Conservation (phyloP, 306 rosid species). For the Rubus parviflorus region DNA sequence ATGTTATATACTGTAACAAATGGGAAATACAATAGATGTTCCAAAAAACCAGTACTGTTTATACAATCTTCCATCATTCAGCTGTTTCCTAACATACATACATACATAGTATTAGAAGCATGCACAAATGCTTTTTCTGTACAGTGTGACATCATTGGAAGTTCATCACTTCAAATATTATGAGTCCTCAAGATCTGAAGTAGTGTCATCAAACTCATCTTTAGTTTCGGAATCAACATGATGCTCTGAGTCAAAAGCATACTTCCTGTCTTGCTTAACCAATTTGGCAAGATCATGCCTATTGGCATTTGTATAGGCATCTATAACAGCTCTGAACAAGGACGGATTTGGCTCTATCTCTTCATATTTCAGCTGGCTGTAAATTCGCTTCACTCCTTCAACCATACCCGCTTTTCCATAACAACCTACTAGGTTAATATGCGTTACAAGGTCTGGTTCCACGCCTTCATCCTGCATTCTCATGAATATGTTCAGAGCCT, state of each 20-base stretch:
- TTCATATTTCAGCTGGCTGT: slow-evolving; percentile 60
- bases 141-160: slow-evolving; percentile 26
- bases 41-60: neutral
- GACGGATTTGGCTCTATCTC: slow-evolving; percentile 57
- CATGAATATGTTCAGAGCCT: slow-evolving; percentile 72
- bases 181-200: slow-evolving; percentile 24
- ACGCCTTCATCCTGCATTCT: slow-evolving; percentile 72
- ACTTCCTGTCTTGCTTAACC: slow-evolving; percentile 61
- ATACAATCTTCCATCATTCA: slow-evolving; percentile 9
- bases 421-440: slow-evolving; percentile 62
- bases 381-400: slow-evolving; percentile 77
- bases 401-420: slow-evolving; percentile 86
- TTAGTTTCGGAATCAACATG: slow-evolving; percentile 30
- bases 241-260: slow-evolving; percentile 31
- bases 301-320: slow-evolving; percentile 60
- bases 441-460: slow-evolving; percentile 68
- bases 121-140: slow-evolving; percentile 19
- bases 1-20: neutral
- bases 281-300: slow-evolving; percentile 61
- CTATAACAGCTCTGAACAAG: slow-evolving; percentile 64
- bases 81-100: neutral
- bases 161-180: slow-evolving; percentile 13
- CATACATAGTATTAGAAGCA: slow-evolving; percentile 15
- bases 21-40: slow-evolving; percentile 5
- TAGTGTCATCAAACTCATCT: slow-evolving; percentile 32